Evolutionary conservation across 148 eudicot species (phyloP), one percentile per base, ranked within the genome.

Genomic region (Rhododendron simsii): DNA sequence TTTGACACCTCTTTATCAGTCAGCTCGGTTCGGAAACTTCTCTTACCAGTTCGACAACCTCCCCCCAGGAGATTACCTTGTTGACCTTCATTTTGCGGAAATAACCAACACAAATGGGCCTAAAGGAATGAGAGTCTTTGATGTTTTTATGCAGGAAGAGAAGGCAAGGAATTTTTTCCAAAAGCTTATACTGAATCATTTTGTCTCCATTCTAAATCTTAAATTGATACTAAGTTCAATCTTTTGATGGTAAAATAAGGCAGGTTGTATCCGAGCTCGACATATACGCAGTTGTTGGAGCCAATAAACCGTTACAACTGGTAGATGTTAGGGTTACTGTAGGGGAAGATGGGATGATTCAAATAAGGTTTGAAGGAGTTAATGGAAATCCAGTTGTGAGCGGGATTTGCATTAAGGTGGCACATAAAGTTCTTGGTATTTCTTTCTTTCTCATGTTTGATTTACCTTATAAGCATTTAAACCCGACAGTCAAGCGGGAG

Each of bases 241-340:
- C 41, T 41, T 16, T 74, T 35, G 28, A 55, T 74, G 88, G 26
- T 41, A 50, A 61, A 90, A 85, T 83, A 50, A 88, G 81, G 84
- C 93, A 94, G 93, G 93, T 91, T 86, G 90, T 94, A 21, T 94
- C 93, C 26, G 93, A 91, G 74, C 90, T 94, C 82, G 96, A 94
- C 86, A 89, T 94, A 9, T 94, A 87, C 86, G 86, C 93, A 57
- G 86, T 91, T 83, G 96, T 91, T 88, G 94, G 96, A 88, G 94
- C 94, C 80, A 91, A 94, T 88, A 94, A 90, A 87, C 93, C 96
- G 14, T 81, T 94, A 61, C 92, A 86, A 71, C 76, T 94, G 33
- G 86, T 94, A 51, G 91, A 91, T 85, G 80, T 87, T 69, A 90
- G 92, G 83, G 90, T 90, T 48, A 78, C 89, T 53, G 94, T 92